phyloP scores from a whole-genome alignment of 495 filamentous ascomycete species.

The Hapsidospora chrysogenum region DNA sequence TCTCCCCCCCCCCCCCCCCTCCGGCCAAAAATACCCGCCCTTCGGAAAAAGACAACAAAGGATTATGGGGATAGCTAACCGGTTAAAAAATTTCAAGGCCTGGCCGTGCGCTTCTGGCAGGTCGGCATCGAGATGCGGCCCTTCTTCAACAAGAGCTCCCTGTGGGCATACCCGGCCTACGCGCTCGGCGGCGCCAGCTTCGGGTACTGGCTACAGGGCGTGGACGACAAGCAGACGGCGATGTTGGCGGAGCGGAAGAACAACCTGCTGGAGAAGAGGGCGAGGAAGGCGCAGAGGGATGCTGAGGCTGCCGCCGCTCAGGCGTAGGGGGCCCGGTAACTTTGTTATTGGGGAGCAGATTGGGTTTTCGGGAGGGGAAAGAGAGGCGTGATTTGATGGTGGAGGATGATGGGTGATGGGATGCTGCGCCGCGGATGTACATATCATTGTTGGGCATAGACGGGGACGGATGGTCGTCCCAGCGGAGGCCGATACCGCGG shows the following conservation, averaged over 20 bases:
- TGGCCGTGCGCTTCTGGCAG: conserved; percentile 85
- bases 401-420: no score
- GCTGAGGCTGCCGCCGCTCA: conserved; percentile 6
- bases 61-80: no score
- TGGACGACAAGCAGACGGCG: conserved; percentile 60
- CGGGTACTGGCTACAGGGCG: conserved; percentile 87
- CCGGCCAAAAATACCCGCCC: conserved; percentile 1
- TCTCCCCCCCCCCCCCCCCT: conserved; percentile 3
- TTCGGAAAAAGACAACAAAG: neutral
- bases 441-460: no score
- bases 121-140: conserved; percentile 98
- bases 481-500: no score
- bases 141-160: conserved; percentile 56
- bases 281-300: conserved; percentile 50
- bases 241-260: conserved; percentile 61
- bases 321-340: no score
- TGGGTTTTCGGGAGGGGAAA: conserved; percentile 8
- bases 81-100: no score
- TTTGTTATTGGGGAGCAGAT: no score
- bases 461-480: no score
- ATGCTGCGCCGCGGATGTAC: no score
- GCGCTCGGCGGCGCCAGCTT: conserved; percentile 72
- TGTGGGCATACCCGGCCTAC: conserved; percentile 89
- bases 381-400: neutral
- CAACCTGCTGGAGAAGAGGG: conserved; percentile 73